phyloP scores from a whole-genome alignment of 2,329 filamentous ascomycete genomes.

The Xylariaceae sp. region DNA sequence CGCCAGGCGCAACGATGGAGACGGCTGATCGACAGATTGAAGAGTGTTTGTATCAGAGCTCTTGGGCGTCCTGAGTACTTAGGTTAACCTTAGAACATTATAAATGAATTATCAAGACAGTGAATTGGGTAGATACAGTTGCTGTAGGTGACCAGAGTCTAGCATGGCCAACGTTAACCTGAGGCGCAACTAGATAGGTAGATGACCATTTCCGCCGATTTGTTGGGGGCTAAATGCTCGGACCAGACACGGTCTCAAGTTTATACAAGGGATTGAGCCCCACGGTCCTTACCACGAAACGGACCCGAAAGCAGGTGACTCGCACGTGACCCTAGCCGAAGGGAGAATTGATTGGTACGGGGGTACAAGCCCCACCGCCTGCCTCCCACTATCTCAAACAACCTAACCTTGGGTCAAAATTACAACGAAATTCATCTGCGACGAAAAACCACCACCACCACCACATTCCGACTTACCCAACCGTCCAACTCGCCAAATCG shows the following conservation, averaged over 20 bases:
- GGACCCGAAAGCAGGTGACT: conserved; percentile 27
- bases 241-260: background rate
- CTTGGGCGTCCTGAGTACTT: too few relatives aligned
- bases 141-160: too few relatives aligned
- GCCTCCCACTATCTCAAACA: conserved; percentile 12
- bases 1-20: conserved; percentile 43
- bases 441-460: conserved; percentile 21
- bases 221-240: too few relatives aligned
- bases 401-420: conserved; percentile 26
- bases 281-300: conserved; percentile 25
- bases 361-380: conserved; percentile 16
- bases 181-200: too few relatives aligned
- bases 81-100: too few relatives aligned
- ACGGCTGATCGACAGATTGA: conserved; percentile 17
- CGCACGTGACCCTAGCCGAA: conserved; percentile 23
- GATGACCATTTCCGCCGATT: too few relatives aligned
- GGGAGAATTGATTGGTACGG: conserved; percentile 12
- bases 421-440: conserved; percentile 17
- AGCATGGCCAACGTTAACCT: too few relatives aligned
- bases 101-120: too few relatives aligned
- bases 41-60: too few relatives aligned
- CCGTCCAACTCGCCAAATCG: conserved; percentile 31
- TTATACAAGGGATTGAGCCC: too few relatives aligned
- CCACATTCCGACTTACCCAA: conserved; percentile 11
- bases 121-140: too few relatives aligned